Percentiles rank a stretch among this genome's conserved stretches.
These are phyloP conservation scores for Aphanomyces cochlioides DNA, from an alignment of 352 stramenopile species.

Conservation along the genomic window DNA sequence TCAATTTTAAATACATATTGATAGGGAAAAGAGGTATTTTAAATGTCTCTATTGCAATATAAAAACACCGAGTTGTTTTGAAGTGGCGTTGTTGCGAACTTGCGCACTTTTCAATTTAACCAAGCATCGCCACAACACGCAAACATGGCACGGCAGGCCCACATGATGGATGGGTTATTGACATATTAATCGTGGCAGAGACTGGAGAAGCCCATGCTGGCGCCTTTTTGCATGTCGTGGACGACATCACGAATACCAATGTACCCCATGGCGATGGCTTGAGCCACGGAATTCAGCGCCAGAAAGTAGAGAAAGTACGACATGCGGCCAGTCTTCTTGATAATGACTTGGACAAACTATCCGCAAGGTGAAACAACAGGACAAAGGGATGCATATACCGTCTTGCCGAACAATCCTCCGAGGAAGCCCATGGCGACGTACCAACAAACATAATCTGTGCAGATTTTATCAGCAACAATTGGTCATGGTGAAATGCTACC, in stretches of 20 bases:
- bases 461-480: conserved; percentile 38
- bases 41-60: too few species aligned
- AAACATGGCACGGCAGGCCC: background rate
- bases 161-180: conserved; percentile 3
- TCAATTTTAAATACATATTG: background rate
- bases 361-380: too few species aligned
- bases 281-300: conserved; percentile 63
- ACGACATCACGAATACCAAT: conserved; percentile 57
- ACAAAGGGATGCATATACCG: conserved; percentile 33
- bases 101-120: too few species aligned
- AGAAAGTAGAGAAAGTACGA: conserved; percentile 83
- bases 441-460: conserved; percentile 85
- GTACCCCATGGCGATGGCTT: conserved; percentile 61
- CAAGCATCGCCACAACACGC: too few species aligned
- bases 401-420: conserved; percentile 65
- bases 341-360: conserved; percentile 73
- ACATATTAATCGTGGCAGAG: conserved; percentile 42
- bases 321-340: conserved; percentile 87
- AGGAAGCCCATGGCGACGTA: conserved; percentile 89
- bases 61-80: too few species aligned
- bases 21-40: too few species aligned
- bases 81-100: too few species aligned
- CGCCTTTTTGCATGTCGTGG: conserved; percentile 54
- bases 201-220: conserved; percentile 59
- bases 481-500: conserved; percentile 49